phyloP scores from a whole-genome alignment of 129 eudicot genomes.

The Flaveria brownii region DNA sequence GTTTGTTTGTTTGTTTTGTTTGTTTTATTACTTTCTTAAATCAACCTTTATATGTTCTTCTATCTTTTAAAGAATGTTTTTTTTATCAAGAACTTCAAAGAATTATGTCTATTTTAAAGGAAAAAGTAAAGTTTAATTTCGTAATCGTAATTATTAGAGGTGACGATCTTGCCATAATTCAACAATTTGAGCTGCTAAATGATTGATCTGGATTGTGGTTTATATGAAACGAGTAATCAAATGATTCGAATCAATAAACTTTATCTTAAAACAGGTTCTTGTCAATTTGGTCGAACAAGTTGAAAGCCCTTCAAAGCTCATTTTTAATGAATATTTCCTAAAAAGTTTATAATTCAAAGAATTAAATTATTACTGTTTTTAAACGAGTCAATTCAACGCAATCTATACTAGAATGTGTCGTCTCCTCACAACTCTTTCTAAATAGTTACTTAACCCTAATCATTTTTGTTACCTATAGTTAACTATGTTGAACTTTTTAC shows the following conservation, averaged over 20 bases:
- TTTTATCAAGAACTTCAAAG: neutral
- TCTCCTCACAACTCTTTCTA: neutral
- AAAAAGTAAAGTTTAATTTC: too few species aligned
- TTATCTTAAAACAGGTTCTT: too few species aligned
- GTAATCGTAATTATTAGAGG: neutral
- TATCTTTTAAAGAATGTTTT: neutral
- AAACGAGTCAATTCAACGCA: too few species aligned
- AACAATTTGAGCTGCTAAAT: neutral
- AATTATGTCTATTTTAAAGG: neutral
- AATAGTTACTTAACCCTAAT: neutral
- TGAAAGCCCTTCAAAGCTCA: too few species aligned
- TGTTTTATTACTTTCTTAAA: neutral
- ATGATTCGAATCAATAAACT: neutral
- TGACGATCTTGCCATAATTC: neutral
- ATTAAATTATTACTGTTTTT: too few species aligned
- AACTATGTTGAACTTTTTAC: neutral
- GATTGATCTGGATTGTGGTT: neutral
- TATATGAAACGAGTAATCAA: neutral
- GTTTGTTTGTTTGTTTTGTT: too few species aligned
- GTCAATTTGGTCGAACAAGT: too few species aligned
- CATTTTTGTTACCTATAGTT: neutral
- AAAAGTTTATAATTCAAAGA: too few species aligned
- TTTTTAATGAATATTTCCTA: too few species aligned
- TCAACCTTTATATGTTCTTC: slow-evolving; percentile 1
- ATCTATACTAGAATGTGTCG: too few species aligned